These are phyloP conservation scores for Bonia amplexicaulis DNA, from an alignment of 176 grass and related monocot genomes.

Conservation along the genomic window DNA sequence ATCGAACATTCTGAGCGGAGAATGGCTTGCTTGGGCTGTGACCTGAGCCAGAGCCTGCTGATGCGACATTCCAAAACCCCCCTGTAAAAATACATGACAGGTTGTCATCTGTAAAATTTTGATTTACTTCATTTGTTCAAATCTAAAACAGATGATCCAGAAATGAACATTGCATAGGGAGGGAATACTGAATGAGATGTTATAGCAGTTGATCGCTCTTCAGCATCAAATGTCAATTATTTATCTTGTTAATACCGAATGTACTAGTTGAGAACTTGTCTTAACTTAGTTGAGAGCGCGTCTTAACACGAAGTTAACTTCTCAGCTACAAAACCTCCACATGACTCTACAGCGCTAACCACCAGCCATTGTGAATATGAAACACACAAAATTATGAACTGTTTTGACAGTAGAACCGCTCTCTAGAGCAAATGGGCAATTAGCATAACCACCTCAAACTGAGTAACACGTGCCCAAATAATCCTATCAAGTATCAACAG, in stretches of 20 bases:
- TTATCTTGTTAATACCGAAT: neutral
- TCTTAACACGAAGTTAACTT: neutral
- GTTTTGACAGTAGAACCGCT: neutral
- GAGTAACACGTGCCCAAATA: neutral
- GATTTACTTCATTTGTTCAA: neutral
- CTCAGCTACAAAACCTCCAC: neutral
- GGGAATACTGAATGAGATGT: neutral
- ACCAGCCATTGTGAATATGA: slow-evolving; percentile 8
- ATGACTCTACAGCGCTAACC: neutral
- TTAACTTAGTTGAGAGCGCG: too few species aligned
- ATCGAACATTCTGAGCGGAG: slow-evolving; percentile 61
- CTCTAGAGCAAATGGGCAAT: neutral
- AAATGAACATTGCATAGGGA: neutral
- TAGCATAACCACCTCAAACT: slow-evolving; percentile 1
- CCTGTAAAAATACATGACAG: slow-evolving; percentile 35
- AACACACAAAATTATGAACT: neutral
- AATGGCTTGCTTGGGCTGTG: slow-evolving; percentile 61
- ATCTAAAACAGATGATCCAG: slow-evolving; percentile 5
- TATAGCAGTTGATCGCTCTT: neutral
- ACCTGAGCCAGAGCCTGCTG: slow-evolving; percentile 67
- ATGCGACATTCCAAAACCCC: slow-evolving; percentile 66
- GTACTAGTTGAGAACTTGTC: neutral
- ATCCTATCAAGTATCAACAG: slow-evolving; percentile 1
- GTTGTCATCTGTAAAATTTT: slow-evolving; percentile 1
- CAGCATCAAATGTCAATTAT: neutral